Conservation (phyloP, 2,329 filamentous ascomycete genomes). For the Trichoderma sp. region DNA sequence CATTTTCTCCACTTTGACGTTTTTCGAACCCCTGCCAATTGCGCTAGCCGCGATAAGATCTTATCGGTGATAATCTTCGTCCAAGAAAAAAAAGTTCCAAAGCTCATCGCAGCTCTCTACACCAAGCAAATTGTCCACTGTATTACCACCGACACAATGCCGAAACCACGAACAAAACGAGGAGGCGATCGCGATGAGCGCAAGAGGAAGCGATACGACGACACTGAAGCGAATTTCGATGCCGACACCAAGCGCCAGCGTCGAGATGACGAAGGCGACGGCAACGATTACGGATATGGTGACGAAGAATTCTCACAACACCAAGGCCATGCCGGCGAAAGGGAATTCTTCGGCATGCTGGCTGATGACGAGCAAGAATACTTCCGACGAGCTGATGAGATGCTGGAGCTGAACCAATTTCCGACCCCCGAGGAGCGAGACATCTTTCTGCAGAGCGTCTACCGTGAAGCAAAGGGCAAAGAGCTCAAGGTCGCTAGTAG, state of each 20-base stretch:
- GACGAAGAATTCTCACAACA: conserved; percentile 28
- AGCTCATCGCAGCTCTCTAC: neutral
- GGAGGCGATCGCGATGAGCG: conserved; percentile 42
- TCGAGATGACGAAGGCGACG: conserved; percentile 27
- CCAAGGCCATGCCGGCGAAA: conserved; percentile 48
- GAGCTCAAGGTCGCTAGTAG: conserved; percentile 95
- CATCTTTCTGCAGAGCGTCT: conserved; percentile 78
- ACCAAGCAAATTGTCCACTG: neutral
- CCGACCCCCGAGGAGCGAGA: conserved; percentile 70
- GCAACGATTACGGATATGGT: conserved; percentile 28
- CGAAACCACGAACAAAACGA: conserved; percentile 47
- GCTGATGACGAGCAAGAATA: conserved; percentile 94
- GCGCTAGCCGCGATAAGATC: conserved; percentile 16
- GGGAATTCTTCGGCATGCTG: conserved; percentile 89
- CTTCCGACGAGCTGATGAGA: conserved; percentile 84
- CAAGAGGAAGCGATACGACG: conserved; percentile 43
- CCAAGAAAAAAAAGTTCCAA: conserved; percentile 19
- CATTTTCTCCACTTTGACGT: neutral
- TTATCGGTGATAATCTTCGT: conserved; percentile 20
- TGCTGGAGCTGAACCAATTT: conserved; percentile 90
- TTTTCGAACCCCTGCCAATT: neutral
- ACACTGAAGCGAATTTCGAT: conserved; percentile 25
- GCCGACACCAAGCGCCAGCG: conserved; percentile 32
- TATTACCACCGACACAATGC: conserved; percentile 36
- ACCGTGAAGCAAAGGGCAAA: conserved; percentile 83